Evolutionary conservation across 2,329 filamentous ascomycete species (phyloP).

Genomic region (Colletotrichum incanum): DNA sequence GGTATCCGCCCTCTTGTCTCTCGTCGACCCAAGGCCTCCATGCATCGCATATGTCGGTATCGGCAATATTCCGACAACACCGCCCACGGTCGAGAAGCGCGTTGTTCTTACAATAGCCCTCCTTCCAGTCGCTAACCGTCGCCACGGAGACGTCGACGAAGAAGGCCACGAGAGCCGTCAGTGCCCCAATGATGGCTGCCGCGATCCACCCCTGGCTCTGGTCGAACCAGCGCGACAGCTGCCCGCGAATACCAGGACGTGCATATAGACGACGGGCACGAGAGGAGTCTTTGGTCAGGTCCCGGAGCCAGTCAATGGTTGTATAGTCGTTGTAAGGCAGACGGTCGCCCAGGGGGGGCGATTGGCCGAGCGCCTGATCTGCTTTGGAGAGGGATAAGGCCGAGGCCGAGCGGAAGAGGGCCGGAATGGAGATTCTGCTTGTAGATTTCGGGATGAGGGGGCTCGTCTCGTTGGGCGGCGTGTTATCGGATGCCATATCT

Average conservation of each 20-base stretch:
- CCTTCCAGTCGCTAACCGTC: slow-evolving; percentile 70
- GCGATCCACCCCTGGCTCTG: slow-evolving; percentile 70
- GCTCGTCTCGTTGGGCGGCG: slow-evolving; percentile 14
- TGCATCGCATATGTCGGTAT: slow-evolving; percentile 49
- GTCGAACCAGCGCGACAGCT: slow-evolving; percentile 56
- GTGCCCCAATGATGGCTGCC: slow-evolving; percentile 66
- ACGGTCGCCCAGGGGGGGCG: slow-evolving; percentile 62
- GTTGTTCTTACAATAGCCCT: slow-evolving; percentile 67
- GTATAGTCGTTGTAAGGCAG: slow-evolving; percentile 74
- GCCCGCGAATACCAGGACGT: slow-evolving; percentile 55
- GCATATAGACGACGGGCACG: slow-evolving; percentile 46
- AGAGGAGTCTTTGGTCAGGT: slow-evolving; percentile 71
- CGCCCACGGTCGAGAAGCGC: slow-evolving; percentile 62
- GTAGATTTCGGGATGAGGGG: slow-evolving; percentile 11
- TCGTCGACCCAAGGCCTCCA: slow-evolving; percentile 61
- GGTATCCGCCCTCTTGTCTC: slow-evolving; percentile 33
- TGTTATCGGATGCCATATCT: slow-evolving; percentile 18
- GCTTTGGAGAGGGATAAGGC: slow-evolving; percentile 22
- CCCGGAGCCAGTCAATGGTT: slow-evolving; percentile 75
- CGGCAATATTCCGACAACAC: slow-evolving; percentile 58
- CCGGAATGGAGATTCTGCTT: slow-evolving; percentile 1
- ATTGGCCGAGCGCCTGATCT: slow-evolving; percentile 26
- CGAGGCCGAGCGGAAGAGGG: neutral
- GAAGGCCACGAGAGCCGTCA: slow-evolving; percentile 71
- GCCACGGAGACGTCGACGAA: slow-evolving; percentile 69